Conservation (phyloP, 1,284 basidiomycete species). For the Grifola frondosa region DNA sequence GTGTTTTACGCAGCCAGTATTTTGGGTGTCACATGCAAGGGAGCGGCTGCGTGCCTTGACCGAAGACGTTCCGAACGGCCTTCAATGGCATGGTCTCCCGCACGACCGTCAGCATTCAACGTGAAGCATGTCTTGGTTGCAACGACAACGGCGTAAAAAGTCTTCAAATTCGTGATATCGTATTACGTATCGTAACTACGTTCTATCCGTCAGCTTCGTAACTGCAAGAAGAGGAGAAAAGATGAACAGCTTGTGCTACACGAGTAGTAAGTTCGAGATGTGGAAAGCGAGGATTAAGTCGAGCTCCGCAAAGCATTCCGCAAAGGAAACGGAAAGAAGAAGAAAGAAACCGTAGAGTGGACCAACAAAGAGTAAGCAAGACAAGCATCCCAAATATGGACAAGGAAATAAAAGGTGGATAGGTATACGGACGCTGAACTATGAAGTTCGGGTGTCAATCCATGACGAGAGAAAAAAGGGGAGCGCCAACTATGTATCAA, state of each 20-base stretch:
- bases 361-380: constrained; percentile 6
- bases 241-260: constrained; percentile 24
- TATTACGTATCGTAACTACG: constrained; percentile 22
- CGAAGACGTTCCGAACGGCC: too few relatives aligned
- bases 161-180: constrained; percentile 23
- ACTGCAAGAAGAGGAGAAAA: constrained; percentile 11
- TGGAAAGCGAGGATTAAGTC: constrained; percentile 10
- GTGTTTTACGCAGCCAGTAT: too few relatives aligned
- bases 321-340: constrained; percentile 7
- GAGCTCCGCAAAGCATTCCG: constrained; percentile 12
- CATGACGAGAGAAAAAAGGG: constrained; percentile 15
- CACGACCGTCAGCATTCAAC: too few relatives aligned
- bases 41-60: too few relatives aligned
- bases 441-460: constrained; percentile 21
- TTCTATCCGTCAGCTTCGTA: constrained; percentile 23
- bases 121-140: too few relatives aligned
- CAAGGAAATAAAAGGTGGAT: constrained; percentile 17
- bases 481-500: constrained; percentile 22
- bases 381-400: constrained; percentile 18
- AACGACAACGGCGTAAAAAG: too few relatives aligned
- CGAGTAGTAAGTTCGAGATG: constrained; percentile 15
- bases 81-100: too few relatives aligned
- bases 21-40: too few relatives aligned
- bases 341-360: constrained; percentile 1
- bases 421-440: constrained; percentile 19